Evolutionary conservation across 2,329 filamentous ascomycete genomes (phyloP), one percentile per base, ranked within the genome.

Genomic region (Rugonectria rugulosa): DNA sequence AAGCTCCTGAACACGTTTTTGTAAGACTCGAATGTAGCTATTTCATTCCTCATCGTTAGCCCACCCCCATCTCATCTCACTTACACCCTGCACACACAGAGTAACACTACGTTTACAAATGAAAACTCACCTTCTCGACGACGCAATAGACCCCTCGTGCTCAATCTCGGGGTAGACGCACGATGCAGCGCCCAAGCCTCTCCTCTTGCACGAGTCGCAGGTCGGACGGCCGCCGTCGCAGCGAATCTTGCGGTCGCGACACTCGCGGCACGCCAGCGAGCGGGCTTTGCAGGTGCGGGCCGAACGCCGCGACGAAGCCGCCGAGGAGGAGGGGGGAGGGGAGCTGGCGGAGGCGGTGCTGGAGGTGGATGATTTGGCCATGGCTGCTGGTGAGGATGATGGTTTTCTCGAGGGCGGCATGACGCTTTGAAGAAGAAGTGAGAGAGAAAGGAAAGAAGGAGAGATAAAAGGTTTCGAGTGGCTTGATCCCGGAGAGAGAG

Each of bases 211-310:
- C 15, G 66, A 68, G 48, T 68, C 66, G 58, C 66, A 68, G 27
- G 55, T 63, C 21, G 66, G 66, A 14, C 66, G 61, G 8, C 66
- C 66, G 12, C 66, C 66, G 50, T 68, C 66, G 51, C 66, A 68
- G 44, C 66, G 66, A 14, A 68, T 68, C 59, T 68, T 68, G 57
- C 66, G 66, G 50, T 68, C 66, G 53, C 66, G 66, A 65, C 66
- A 68, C 42, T 68, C 66, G 41, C 66, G 59, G 40, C 66, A 68
- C 7, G 66, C 66, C 21, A 68, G 50, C 26, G 66, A 68, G 47
- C 66, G 61, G 49, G 66, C 66, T 38, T 68, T 68, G 46, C 64
- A 63, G 17, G 66, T 51, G 43, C 66, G 66, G 57, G 59, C 61
- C 47, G 66, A 53, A 26, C 53, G 57, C 46, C 57, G 57, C 43